These are phyloP conservation scores for Xylariales sp. DNA, from an alignment of 2,329 filamentous ascomycete genomes.

Conservation along the genomic window DNA sequence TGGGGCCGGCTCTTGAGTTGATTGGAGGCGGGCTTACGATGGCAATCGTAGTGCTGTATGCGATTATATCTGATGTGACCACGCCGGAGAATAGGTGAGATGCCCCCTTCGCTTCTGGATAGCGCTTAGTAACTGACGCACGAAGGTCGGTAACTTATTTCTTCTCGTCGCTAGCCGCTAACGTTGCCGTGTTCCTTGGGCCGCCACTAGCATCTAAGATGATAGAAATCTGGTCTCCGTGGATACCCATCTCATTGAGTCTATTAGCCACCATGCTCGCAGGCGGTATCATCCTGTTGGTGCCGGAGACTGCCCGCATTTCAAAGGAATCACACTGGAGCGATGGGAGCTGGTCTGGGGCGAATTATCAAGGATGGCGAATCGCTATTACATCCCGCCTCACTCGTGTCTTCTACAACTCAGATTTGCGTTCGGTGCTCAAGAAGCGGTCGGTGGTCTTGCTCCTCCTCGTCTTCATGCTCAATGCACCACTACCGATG, in stretches of 20 bases:
- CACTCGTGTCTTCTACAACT: slow-evolving; percentile 17
- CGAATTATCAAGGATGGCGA: not conserved
- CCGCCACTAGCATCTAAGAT: slow-evolving; percentile 28
- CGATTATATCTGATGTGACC: slow-evolving; percentile 16
- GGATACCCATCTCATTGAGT: slow-evolving; percentile 31
- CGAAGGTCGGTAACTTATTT: slow-evolving; percentile 36
- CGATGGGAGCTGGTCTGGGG: not conserved
- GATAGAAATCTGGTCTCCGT: slow-evolving; percentile 34
- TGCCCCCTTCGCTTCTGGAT: not conserved
- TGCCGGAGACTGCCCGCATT: slow-evolving; percentile 34
- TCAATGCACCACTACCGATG: slow-evolving; percentile 24
- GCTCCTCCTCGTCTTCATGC: slow-evolving; percentile 28
- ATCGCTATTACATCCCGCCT: slow-evolving; percentile 16
- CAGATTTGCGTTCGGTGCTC: slow-evolving; percentile 21
- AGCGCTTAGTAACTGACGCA: not conserved
- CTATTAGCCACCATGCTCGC: slow-evolving; percentile 25
- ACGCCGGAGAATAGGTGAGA: slow-evolving; percentile 30
- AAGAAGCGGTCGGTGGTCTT: slow-evolving; percentile 28
- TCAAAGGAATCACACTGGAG: not conserved
- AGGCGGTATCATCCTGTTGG: slow-evolving; percentile 32
- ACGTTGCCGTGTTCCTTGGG: slow-evolving; percentile 34
- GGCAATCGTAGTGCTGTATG: slow-evolving; percentile 19
- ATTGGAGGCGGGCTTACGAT: slow-evolving; percentile 17
- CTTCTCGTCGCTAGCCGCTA: slow-evolving; percentile 36
- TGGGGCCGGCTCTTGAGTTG: slow-evolving; percentile 1